Base-by-base conservation (phyloP, 176 grass and related monocot genomes). In the Oropetium thomaeum region DNA sequence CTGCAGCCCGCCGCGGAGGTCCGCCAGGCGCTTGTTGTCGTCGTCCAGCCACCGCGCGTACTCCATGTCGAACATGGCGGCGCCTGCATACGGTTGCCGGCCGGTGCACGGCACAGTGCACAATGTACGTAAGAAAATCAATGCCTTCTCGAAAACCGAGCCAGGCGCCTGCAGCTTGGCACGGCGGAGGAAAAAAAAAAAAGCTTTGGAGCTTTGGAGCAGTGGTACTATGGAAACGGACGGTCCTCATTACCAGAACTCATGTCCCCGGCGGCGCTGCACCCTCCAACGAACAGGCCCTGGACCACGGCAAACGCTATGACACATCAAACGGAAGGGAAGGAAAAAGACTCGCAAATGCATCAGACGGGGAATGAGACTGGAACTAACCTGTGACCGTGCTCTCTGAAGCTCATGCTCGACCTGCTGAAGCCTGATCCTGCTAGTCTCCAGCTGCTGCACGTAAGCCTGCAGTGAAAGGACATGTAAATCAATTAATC, bases 401-500 rank as follows among this genome's bases (percentile, higher is more conserved):
- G 87, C 87, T 88, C 87, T 83, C 42, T 95, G 92, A 67, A 95
- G 81, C 19, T 99, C 96, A 84, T 92, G 96, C 78, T 95, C 92
- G 12, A 90, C 77, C 81, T 99, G 96, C 42, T 99, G 96, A 38
- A 99, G 91, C 76, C 89, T 94, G 76, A 95, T 81, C 88, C 84
- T 87, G 73, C 96, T 95, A 2, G 92, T 84, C 69, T 99, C 96
- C 28, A 99, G 89, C 67, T 99, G 89, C 79, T 99, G 96, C 82
- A 99, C 96, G 42, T 99, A 95, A 67, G 89, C 96, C 96, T 99
- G 83, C 33, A 20, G 74, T 14, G 28, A 28, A 72, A 40, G 40
- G 58, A 79, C 61, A 10, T 17, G 10, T 9, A 35, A 15, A 76
- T 49, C n/a, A 29, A 15, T 30, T 37, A 25, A 48, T 11, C 35